Conservation (phyloP, 257 asterid genomes). For the Nyctanthes arbortristis region DNA sequence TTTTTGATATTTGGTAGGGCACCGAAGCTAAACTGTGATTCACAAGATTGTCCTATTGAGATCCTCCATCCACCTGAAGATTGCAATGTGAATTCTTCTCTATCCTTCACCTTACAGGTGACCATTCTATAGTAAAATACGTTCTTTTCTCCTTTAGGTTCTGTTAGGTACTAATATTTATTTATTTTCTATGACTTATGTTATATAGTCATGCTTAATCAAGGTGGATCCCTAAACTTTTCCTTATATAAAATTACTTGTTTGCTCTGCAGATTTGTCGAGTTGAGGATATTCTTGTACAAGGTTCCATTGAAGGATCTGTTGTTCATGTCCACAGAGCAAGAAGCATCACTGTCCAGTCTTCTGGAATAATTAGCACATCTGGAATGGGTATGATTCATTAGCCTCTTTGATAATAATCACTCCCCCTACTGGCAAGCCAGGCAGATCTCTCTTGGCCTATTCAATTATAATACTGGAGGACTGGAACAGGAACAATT, state of each 20-base stretch:
- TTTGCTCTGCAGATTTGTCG: slow-evolving; percentile 72
- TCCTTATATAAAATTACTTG: not conserved
- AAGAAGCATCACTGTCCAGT: slow-evolving; percentile 63
- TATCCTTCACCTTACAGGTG: slow-evolving; percentile 97
- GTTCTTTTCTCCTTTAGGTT: slow-evolving; percentile 8
- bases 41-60: slow-evolving; percentile 78
- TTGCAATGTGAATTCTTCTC: slow-evolving; percentile 97
- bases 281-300: slow-evolving; percentile 95
- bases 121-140: slow-evolving; percentile 19
- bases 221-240: slow-evolving; percentile 2
- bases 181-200: slow-evolving; percentile 14
- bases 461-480: not conserved
- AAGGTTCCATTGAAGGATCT: slow-evolving; percentile 91
- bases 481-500: not conserved
- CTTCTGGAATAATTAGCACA: slow-evolving; percentile 89
- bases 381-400: slow-evolving; percentile 85
- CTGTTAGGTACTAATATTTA: slow-evolving; percentile 10
- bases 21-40: slow-evolving; percentile 74
- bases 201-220: slow-evolving; percentile 13
- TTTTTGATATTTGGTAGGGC: slow-evolving; percentile 47
- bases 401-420: not conserved
- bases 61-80: slow-evolving; percentile 97
- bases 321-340: slow-evolving; percentile 99
- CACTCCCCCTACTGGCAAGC: not conserved
- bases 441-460: not conserved